Evolutionary conservation across 225 moss, liverwort and hornwort species (phyloP).

Genomic region (Bryum argenteum): DNA sequence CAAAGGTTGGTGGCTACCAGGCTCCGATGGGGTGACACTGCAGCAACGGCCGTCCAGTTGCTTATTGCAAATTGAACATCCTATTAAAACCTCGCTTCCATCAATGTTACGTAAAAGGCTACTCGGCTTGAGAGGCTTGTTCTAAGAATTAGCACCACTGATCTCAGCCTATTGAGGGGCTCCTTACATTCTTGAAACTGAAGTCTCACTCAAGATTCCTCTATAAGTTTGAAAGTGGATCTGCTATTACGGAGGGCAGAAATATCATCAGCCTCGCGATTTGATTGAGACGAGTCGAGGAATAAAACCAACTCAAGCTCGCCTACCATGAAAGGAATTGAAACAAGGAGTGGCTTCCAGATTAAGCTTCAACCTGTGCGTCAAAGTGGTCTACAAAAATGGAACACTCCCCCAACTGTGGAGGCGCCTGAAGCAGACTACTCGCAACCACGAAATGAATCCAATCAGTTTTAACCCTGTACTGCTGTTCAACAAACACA

Average conservation of each 20-base stretch:
- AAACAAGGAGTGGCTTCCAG: constrained; percentile 16
- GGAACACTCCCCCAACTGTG: background rate
- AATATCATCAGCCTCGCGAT: background rate
- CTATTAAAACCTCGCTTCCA: background rate
- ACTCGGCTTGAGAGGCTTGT: background rate
- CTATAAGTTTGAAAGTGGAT: background rate
- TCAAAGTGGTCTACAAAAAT: constrained; percentile 20
- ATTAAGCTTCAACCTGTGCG: constrained; percentile 17
- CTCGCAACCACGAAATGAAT: constrained; percentile 19
- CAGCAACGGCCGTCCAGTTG: constrained; percentile 32
- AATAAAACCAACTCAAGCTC: background rate
- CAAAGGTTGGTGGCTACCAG: constrained; percentile 48
- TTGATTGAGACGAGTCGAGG: background rate
- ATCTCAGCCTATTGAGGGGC: too few species aligned
- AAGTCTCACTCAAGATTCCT: background rate
- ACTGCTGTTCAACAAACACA: constrained; percentile 23
- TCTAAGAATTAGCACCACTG: background rate
- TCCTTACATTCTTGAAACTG: background rate
- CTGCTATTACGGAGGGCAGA: background rate
- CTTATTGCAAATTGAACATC: constrained; percentile 32
- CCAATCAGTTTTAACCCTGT: constrained; percentile 8
- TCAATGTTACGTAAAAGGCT: background rate
- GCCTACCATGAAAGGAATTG: constrained; percentile 9
- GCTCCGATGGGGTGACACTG: constrained; percentile 36
- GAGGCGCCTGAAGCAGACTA: background rate